Base-by-base conservation (phyloP, 2,329 filamentous ascomycete species). In the Salinomyces thailandicus region DNA sequence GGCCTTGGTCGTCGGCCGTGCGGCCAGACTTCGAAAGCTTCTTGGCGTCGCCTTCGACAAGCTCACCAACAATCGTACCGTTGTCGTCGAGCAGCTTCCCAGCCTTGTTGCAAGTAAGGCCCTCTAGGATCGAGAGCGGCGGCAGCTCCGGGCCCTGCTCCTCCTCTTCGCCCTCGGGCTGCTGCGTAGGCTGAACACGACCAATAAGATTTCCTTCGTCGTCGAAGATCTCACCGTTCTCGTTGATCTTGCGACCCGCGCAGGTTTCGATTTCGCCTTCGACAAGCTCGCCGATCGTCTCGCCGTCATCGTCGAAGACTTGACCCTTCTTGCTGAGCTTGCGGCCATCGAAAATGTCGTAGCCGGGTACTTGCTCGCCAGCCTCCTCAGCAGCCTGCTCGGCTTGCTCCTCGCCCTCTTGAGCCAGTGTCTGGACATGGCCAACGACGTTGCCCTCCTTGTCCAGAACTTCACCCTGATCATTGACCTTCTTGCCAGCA, bases 171-270 rank as follows among this genome's bases (percentile, higher is more conserved):
- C 39, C 49, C 18, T 55, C 51, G 15, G 58, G 52, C 15, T 61
- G 54, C 8, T 67, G 64, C 4, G 71, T 58, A n/a, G 68, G 63
- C 47, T 73, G 64, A 43, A 77, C 72, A 44, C 71, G 71, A 26
- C 76, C 77, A 43, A 80, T 68, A 43, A 80, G 65, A 31, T 77
- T 75, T 30, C 76, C 75, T 30, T 74, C 69, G 53, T 69, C 73
- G 53, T 78, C 75, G 51, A 78, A 65, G 38, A 80, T 72, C 50
- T 79, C 76, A 14, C 76, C 76, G 56, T 77, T 66, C 41, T 68
- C 69, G 45, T 80, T 77, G 47, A 77, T 63, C 57, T 78, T 79
- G 61, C 77, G 78, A 39, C 77, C 69, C n/a, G 77, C 72, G 44
- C 76, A 79, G 44, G 77, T 73, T 9, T 68, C 58, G 9, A 79